Conservation (phyloP, 768 basidiomycete species). For the Leucosporidium yakuticum region DNA sequence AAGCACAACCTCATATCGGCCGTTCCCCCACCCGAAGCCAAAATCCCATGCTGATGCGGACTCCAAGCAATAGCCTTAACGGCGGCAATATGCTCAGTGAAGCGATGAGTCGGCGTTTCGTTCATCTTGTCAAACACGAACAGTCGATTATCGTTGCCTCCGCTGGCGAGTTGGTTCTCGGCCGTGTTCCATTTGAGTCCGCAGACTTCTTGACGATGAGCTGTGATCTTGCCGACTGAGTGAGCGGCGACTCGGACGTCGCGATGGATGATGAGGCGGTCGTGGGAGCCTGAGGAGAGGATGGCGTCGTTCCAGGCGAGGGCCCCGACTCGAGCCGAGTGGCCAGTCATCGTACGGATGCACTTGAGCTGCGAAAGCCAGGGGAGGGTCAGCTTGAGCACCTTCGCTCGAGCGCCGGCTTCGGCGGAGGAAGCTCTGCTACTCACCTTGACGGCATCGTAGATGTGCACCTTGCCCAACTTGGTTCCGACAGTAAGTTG, state of each 20-base stretch:
- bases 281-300: constrained; percentile 82
- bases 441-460: constrained; percentile 51
- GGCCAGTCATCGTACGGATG: constrained; percentile 78
- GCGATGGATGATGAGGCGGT: constrained; percentile 82
- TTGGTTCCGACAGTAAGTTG: constrained; percentile 89
- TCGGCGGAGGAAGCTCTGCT: too few relatives aligned
- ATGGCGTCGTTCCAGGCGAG: constrained; percentile 89
- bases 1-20: constrained; percentile 97
- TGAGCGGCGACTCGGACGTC: constrained; percentile 72
- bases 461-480: constrained; percentile 79
- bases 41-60: constrained; percentile 80
- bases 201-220: constrained; percentile 80
- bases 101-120: constrained; percentile 72
- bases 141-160: constrained; percentile 98
- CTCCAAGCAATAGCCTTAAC: constrained; percentile 99
- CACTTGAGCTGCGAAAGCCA: too few relatives aligned
- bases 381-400: too few relatives aligned
- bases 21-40: constrained; percentile 94
- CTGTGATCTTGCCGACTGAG: constrained; percentile 58
- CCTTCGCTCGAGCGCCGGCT: too few relatives aligned
- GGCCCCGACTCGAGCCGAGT: constrained; percentile 82
- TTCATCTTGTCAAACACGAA: constrained; percentile 88
- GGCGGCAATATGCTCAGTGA: constrained; percentile 92
- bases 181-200: constrained; percentile 81
- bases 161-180: constrained; percentile 68